A percentile compares a stretch with the other conserved stretches of the same genome.
Conservation (phyloP, 2,329 filamentous ascomycete species). For the Trichophyton benhamiae region DNA sequence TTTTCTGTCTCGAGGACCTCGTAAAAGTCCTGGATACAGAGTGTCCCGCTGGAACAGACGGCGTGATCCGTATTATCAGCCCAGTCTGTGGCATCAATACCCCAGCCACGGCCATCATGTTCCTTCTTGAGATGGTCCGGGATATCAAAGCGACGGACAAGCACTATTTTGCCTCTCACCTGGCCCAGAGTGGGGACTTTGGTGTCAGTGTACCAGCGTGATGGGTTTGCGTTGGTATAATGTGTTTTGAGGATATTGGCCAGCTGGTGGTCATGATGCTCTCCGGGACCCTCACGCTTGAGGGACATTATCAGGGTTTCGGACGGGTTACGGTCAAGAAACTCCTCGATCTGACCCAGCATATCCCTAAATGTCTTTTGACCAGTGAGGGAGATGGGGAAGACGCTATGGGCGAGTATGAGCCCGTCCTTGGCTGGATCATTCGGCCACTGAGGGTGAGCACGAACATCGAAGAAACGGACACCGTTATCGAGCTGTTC, state of each 20-base stretch:
- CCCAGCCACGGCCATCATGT: conserved; percentile 41
- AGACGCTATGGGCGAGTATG: conserved; percentile 76
- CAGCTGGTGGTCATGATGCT: conserved; percentile 66
- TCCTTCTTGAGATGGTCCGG: conserved; percentile 37
- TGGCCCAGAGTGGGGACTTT: conserved; percentile 67
- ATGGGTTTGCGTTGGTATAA: conserved; percentile 35
- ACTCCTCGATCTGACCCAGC: conserved; percentile 57
- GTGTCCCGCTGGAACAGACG: conserved; percentile 53
- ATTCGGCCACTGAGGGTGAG: conserved; percentile 51
- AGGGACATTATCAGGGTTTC: conserved; percentile 78
- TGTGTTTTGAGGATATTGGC: conserved; percentile 58
- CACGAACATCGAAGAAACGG: conserved; percentile 85
- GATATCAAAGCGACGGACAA: conserved; percentile 68
- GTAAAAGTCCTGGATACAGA: conserved; percentile 91
- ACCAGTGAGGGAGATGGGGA: conserved; percentile 75
- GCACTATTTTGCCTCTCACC: conserved; percentile 67
- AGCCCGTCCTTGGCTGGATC: conserved; percentile 53
- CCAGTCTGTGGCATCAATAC: conserved; percentile 55
- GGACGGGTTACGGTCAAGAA: conserved; percentile 62
- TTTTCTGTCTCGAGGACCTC: conserved; percentile 63
- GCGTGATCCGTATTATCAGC: conserved; percentile 79
- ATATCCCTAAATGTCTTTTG: conserved; percentile 66
- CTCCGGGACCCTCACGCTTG: conserved; percentile 82
- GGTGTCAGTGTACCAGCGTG: conserved; percentile 67
- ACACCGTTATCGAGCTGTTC: conserved; percentile 81